Percentiles rank a stretch among this genome's conserved stretches.
phyloP scores from a whole-genome alignment of 768 basidiomycete species.

The Pleurotus sapidus region DNA sequence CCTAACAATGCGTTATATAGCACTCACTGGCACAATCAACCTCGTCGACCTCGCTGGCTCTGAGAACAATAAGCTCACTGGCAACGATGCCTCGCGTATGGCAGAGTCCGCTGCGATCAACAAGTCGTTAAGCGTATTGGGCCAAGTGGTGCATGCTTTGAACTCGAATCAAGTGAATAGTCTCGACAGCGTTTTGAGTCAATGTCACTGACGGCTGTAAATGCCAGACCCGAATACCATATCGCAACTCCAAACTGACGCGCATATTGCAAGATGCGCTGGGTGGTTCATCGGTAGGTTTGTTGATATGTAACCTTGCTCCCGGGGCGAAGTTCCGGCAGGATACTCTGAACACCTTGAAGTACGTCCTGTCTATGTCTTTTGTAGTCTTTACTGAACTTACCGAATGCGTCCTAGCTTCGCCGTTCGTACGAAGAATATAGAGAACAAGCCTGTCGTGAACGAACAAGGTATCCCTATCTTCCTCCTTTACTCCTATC shows the following conservation, averaged over 20 bases:
- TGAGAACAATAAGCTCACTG: constrained; percentile 89
- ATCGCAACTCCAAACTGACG: constrained; percentile 87
- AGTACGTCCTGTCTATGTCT: constrained; percentile 43
- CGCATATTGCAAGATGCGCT: constrained; percentile 89
- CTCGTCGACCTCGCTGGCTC: constrained; percentile 89
- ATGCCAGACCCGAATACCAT: constrained; percentile 72
- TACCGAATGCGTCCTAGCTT: constrained; percentile 42
- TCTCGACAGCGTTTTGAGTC: neutral
- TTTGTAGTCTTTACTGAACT: constrained; percentile 1
- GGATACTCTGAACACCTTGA: constrained; percentile 90
- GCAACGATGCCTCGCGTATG: constrained; percentile 86
- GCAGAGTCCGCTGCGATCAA: constrained; percentile 89
- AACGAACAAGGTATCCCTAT: constrained; percentile 65
- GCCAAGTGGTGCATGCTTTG: constrained; percentile 84
- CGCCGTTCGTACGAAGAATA: constrained; percentile 79
- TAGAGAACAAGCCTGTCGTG: constrained; percentile 79
- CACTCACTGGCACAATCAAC: constrained; percentile 73
- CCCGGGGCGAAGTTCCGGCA: constrained; percentile 80
- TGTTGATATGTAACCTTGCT: constrained; percentile 86
- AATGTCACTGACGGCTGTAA: constrained; percentile 4
- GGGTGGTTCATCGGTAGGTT: constrained; percentile 74
- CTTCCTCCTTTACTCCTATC: neutral
- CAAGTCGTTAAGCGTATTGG: constrained; percentile 81
- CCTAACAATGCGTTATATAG: constrained; percentile 28
- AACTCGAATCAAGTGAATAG: constrained; percentile 31